phyloP scores from a whole-genome alignment of 164 flowering plant species.

The Nymphaea colorata region DNA sequence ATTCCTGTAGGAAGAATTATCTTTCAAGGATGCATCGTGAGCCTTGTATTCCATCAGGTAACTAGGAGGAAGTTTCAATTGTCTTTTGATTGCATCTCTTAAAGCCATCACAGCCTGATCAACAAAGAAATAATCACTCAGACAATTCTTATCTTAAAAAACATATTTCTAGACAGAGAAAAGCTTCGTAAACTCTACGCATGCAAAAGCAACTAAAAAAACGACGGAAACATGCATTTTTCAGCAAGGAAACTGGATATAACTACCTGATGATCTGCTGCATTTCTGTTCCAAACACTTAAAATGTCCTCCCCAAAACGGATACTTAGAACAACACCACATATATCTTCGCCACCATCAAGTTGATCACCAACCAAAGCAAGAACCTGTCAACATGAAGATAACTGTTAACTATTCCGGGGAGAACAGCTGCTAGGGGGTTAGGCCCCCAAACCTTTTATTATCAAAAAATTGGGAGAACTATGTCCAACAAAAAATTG shows the following conservation, averaged over 20 bases:
- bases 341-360: constrained; percentile 76
- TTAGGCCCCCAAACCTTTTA: neutral
- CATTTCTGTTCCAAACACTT: constrained; percentile 95
- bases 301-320: constrained; percentile 89
- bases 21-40: constrained; percentile 85
- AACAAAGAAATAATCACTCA: neutral
- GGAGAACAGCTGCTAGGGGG: no score
- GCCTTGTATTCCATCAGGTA: constrained; percentile 97
- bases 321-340: constrained; percentile 90
- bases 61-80: constrained; percentile 80
- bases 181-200: no score
- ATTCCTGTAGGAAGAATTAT: constrained; percentile 89
- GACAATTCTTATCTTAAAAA: neutral
- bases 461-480: no score
- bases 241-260: neutral
- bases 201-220: no score
- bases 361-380: constrained; percentile 94
- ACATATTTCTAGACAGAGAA: neutral
- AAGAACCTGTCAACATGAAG: constrained; percentile 42
- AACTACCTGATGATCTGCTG: constrained; percentile 83
- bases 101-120: constrained; percentile 78
- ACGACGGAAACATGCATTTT: neutral
- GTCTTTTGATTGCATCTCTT: constrained; percentile 80
- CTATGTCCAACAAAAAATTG: no score
- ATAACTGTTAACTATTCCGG: no score